Conservation (phyloP, 208 protist species). For the Leishmania major region DNA sequence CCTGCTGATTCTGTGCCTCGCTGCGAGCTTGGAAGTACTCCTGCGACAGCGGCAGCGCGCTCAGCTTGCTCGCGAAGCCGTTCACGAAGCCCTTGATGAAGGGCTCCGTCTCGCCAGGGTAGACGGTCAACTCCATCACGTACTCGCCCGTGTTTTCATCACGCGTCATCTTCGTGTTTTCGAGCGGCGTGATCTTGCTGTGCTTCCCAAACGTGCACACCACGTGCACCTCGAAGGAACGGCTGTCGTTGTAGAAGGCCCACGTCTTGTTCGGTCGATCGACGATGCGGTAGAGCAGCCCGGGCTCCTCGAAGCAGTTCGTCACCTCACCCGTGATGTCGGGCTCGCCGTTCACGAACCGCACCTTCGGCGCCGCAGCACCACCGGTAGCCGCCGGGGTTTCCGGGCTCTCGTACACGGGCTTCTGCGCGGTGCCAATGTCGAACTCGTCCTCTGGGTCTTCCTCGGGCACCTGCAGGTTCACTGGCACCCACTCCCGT, state of each 20-base stretch:
- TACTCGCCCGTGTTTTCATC: constrained; percentile 49
- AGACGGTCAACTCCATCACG: constrained; percentile 66
- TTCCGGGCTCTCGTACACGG: constrained; percentile 35
- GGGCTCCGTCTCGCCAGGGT: constrained; percentile 77
- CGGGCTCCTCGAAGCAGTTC: constrained; percentile 85
- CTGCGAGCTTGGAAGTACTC: constrained; percentile 62
- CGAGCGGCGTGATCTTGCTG: constrained; percentile 77
- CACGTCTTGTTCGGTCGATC: constrained; percentile 72
- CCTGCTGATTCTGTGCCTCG: constrained; percentile 32
- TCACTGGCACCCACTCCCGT: constrained; percentile 49
- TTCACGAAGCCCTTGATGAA: constrained; percentile 86
- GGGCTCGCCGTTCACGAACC: constrained; percentile 76
- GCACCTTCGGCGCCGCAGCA: constrained; percentile 6
- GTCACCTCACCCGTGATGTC: constrained; percentile 66
- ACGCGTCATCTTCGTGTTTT: constrained; percentile 51
- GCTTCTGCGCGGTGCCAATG: constrained; percentile 49
- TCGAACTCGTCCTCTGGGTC: constrained; percentile 86
- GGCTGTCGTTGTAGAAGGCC: constrained; percentile 91
- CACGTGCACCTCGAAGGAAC: constrained; percentile 75
- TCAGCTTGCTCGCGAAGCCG: constrained; percentile 78
- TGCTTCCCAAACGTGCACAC: constrained; percentile 75
- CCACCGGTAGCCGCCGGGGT: neutral
- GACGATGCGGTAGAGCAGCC: constrained; percentile 84
- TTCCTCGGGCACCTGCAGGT: constrained; percentile 42
- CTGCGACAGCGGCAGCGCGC: constrained; percentile 68